Evolutionary conservation across 768 basidiomycete species (phyloP), one percentile per base, ranked within the genome.

Genomic region (Tephrocybe sp.): DNA sequence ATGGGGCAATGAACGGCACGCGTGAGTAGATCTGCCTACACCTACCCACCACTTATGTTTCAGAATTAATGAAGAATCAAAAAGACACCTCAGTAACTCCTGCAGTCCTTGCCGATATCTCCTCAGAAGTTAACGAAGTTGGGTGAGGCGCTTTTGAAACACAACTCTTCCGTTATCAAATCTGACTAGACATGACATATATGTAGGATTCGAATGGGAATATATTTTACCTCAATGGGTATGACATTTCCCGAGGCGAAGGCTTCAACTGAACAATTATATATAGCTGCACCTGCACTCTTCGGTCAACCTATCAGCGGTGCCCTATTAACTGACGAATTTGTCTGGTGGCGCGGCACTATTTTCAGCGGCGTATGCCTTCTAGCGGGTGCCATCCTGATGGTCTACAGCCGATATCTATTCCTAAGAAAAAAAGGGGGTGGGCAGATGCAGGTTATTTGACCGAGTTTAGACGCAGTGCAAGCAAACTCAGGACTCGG

Each of bases 281-380:
- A 44, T 25, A 5, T 4, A 58, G 57, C 57, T 11, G 47, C 30
- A 22, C 51, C 60, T 9, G 47, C 59, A 5, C 57, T 64, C 16
- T 63, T 57, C 25, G 63, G 63, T 1, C 58, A 59, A 21, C 63
- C 63, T 4, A 57, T 64, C 31, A 60, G 58, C 26, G 63, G 63
- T 31, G 61, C 63, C 8, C 49, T 64, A 2, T 43, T 64, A 18
- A 62, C 63, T 1, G 53, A 48, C 3, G 32, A 44, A 9, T 64
- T 63, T 21, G 47, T 58, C 12, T 70, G 70, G 59, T 63, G 69
- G 60, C 62, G 68, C 35, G 58, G 37, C 4, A 66, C 66, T 13
- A 46, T 55, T 9, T 57, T 59, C 34, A 47, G 48, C 16, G 61
- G 60, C 16, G 49, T 58, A 6, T 58, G 57, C 42, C 48, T 58